Evolutionary conservation across 345 rosid genomes (phyloP), one percentile per base, ranked within the genome.

Genomic region (Eucalyptus rudis): DNA sequence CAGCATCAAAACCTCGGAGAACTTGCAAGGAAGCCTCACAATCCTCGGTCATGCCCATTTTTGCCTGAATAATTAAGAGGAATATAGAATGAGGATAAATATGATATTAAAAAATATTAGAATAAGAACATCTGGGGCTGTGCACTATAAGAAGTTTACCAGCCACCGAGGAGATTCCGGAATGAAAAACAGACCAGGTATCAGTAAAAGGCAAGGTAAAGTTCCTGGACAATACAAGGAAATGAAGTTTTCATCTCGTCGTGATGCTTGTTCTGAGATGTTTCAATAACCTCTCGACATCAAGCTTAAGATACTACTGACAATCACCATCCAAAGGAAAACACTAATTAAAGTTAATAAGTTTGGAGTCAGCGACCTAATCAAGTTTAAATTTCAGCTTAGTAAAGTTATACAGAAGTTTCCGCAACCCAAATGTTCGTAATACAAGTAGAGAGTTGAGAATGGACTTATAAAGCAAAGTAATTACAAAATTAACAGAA

Each of bases 111-210:
- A 43, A 49, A 86, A 81, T 66, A 80, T 81, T 76, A 20, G 84
- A 76, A 76, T 40, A 40, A 76, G 84, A 76, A 40, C 15, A 17
- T 20, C 29, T 40, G 47, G 47, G 27, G 47, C 29, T 12, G 15
- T 20, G 47, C 29, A 22, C 47, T 20, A 40, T 40, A 76, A 76
- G 84, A 76, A 76, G 47, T 92, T 88, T 94, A 97, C 99, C 98
- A 98, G 96, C 99, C 99, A 98, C 51, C 99, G 94, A 90, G 99
- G 99, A 88, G 99, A 98, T 91, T 98, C 99, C 1, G 99, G 99
- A 89, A 98, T 93, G 94, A 98, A 98, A 92, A 97, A 98, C 80
- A 98, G 95, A 86, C 97, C 99, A 85, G 99, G 98, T 88, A 98
- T 97, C 95, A 98, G 90, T 88, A 96, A 47, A 52, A 92, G 90